phyloP scores from a whole-genome alignment of 305 asterid species.

The Solanum hybrid region DNA sequence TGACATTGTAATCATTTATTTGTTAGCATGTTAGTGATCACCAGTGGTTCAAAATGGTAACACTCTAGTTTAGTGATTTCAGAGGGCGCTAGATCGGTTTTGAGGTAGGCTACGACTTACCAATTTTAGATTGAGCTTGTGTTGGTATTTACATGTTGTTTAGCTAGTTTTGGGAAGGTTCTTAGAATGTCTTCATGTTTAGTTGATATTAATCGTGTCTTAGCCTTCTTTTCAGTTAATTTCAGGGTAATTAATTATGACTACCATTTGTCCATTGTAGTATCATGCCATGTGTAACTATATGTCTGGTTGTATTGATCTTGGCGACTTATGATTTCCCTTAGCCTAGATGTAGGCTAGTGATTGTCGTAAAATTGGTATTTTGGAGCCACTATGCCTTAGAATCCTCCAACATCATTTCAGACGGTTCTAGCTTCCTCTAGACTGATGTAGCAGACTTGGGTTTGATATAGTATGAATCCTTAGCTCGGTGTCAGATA shows the following conservation, averaged over 20 bases:
- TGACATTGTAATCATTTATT: too few relatives aligned
- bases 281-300: not conserved
- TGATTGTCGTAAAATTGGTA: not conserved
- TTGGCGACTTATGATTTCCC: not conserved
- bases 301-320: not conserved
- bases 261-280: too few relatives aligned
- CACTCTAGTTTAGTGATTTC: not conserved
- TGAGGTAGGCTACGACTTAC: not conserved
- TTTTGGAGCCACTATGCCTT: not conserved
- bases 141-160: not conserved
- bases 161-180: not conserved
- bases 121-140: not conserved
- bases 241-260: too few relatives aligned
- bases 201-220: not conserved
- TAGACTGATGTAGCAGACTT: not conserved
- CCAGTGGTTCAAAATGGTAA: not conserved
- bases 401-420: too few relatives aligned
- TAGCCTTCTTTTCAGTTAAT: not conserved
- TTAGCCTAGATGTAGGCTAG: not conserved
- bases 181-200: not conserved
- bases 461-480: not conserved
- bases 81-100: not conserved
- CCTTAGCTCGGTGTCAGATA: not conserved
- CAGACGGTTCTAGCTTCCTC: not conserved
- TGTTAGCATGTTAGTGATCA: not conserved